Base-by-base conservation (phyloP, 495 filamentous ascomycete genomes). In the Podospora bellae-mahoneyi region DNA sequence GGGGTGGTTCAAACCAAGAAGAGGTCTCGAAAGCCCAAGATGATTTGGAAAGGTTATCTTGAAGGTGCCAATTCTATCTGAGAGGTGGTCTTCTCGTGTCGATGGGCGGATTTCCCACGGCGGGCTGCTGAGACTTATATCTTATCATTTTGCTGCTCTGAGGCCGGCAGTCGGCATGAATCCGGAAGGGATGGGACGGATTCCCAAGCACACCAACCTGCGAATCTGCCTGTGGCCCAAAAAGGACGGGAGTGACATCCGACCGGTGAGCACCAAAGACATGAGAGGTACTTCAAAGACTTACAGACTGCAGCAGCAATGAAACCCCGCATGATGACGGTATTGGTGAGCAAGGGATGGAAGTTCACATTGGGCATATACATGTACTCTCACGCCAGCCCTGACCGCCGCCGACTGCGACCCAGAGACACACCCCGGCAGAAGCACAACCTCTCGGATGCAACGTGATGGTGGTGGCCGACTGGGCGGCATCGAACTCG, bases 391-490 rank as follows among this genome's bases (percentile, higher is more conserved):
- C 55, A 26, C 55, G 26, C 54, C 54, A 7, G 55, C 23, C n/a
- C 23, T 58, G 55, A 58, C 55, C 19, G 55, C 55, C 55, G 55
- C 55, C 23, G 23, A 23, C 23, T 58, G 39, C 39, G 39, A 48
- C 39, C 15, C 39, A 48, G 15, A 48, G 39, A 48, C 39, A 16
- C 15, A 48, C 13, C 55, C n/a, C 23, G 55, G 55, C 55, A 19
- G 23, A 19, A 19, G 55, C 55, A 58, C n/a, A 18, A 20, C n/a
- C 55, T 26, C 55, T 26, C 55, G 55, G 55, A 26, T 58, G 55
- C 67, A 64, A 67, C 64, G 64, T 69, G n/a, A n/a, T n/a, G 70
- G 70, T 66, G 60, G 19, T 53, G 64, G 54, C 15, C 60, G 26
- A 62, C 67, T 72, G 60, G 70, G 60, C 60, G 62, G 64, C 34